Base-by-base conservation (phyloP, 2,329 filamentous ascomycete species). In the Hyphodiscus sp. region DNA sequence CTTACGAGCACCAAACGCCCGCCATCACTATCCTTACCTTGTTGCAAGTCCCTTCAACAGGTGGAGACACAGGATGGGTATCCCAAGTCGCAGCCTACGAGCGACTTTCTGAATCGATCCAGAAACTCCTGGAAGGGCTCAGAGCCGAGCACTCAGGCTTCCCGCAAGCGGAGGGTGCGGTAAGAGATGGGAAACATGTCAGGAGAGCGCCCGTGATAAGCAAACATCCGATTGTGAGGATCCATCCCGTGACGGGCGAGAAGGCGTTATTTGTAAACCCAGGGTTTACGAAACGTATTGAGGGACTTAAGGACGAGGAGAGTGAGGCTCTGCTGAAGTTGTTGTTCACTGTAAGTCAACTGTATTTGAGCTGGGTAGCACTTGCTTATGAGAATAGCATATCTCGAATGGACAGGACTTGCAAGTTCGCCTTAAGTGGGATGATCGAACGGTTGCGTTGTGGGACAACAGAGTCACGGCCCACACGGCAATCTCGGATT, bases 21-120 rank as follows among this genome's bases (percentile, higher is more conserved):
- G 89, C 89, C 9, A 95, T 89, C 0, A 95, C 90, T 0, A 92
- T 95, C 70, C 71, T 95, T 41, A 95, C 94, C 66, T 75, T 90
- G 45, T 78, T 95, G 15, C 89, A 95, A 65, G 83, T 81, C 50
- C 89, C 90, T 0, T 74, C 79, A 26, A 85, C 82, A 0, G 90
- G 90, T 23, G 90, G 90, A 46, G 89, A 95, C 66, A 95, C 90
- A 0, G 73, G 92, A 6, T 95, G 94, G 64, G 81, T 78, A 46
- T 85, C 92, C 66, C 81, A 85, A 62, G 89, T 76, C 0, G 85
- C 86, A 68, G 90, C 90, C 0, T 95, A 95, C 68, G 79, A 82
- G 57, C 79, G 90, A 3, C 77, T 96, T 5, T 89, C 84, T 50
- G 87, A 87, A 0, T 78, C 82, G 45, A 92, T 95, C 74, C 81